Evolutionary conservation across 768 basidiomycete species (phyloP).

Genomic region (Xerocomellus intermedius): DNA sequence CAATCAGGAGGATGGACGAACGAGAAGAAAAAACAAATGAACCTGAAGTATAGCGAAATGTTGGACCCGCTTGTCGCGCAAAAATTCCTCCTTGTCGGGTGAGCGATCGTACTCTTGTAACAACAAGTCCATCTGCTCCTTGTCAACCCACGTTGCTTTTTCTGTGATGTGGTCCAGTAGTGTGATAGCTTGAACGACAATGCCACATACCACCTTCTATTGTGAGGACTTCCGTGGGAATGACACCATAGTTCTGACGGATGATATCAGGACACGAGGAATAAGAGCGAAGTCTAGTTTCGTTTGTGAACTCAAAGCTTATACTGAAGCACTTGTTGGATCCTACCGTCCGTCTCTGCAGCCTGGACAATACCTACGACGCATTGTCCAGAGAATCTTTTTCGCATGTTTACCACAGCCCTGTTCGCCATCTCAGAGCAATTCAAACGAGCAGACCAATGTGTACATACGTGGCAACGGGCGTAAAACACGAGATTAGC

Average conservation of each 20-base stretch:
- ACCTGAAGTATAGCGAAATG: background rate
- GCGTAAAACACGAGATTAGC: slow-evolving; percentile 38
- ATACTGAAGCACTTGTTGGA: background rate
- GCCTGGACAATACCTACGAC: slow-evolving; percentile 6
- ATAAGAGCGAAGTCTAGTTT: background rate
- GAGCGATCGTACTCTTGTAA: background rate
- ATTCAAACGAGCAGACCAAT: background rate
- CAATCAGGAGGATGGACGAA: background rate
- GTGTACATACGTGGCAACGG: slow-evolving; percentile 21
- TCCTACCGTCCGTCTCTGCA: slow-evolving; percentile 4
- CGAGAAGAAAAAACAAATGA: too few species aligned
- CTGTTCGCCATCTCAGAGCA: background rate
- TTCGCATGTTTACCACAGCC: slow-evolving; percentile 6
- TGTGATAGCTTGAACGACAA: background rate
- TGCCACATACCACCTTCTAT: background rate
- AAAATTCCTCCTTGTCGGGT: background rate
- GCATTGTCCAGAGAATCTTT: slow-evolving; percentile 9
- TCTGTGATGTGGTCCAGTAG: background rate
- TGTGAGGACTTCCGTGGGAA: background rate
- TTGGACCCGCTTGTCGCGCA: background rate
- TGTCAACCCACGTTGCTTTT: background rate
- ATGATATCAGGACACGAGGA: background rate
- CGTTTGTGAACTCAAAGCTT: background rate
- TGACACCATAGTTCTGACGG: background rate
- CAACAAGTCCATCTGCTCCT: background rate